phyloP scores from a whole-genome alignment of 73 alveolate species.

The Symbiodinium pilosum region DNA sequence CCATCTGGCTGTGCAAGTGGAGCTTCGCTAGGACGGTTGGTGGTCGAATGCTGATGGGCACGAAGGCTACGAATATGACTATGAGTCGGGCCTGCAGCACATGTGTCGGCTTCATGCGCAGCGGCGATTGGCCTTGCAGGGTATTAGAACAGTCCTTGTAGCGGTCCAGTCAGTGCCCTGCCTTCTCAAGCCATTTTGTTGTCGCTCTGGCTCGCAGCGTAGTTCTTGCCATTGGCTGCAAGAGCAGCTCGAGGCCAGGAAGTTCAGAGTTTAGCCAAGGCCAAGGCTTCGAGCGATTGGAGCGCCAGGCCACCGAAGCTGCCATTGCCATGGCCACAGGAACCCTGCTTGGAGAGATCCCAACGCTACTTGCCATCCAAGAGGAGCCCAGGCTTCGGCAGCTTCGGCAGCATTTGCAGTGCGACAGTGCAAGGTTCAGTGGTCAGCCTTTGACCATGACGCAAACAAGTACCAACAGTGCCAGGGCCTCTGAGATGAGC shows the following conservation, averaged over 20 bases:
- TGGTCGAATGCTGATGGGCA: neutral
- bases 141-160: too few relatives aligned
- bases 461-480: neutral
- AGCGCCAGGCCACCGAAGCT: neutral
- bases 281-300: too few relatives aligned
- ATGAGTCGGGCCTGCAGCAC: neutral
- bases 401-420: too few relatives aligned
- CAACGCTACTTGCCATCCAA: neutral
- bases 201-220: too few relatives aligned
- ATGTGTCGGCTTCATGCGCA: neutral
- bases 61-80: conserved; percentile 7
- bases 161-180: too few relatives aligned
- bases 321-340: neutral
- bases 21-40: neutral
- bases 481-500: neutral
- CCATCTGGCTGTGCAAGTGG: neutral
- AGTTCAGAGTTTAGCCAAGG: too few relatives aligned
- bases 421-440: neutral
- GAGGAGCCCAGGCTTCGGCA: neutral
- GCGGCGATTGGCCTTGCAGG: too few relatives aligned
- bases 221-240: too few relatives aligned
- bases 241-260: too few relatives aligned
- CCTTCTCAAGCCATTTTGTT: too few relatives aligned
- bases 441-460: neutral
- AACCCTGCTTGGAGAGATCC: neutral